Conservation (phyloP, 805 yeast species). For the Saturnispora gosingensis region DNA sequence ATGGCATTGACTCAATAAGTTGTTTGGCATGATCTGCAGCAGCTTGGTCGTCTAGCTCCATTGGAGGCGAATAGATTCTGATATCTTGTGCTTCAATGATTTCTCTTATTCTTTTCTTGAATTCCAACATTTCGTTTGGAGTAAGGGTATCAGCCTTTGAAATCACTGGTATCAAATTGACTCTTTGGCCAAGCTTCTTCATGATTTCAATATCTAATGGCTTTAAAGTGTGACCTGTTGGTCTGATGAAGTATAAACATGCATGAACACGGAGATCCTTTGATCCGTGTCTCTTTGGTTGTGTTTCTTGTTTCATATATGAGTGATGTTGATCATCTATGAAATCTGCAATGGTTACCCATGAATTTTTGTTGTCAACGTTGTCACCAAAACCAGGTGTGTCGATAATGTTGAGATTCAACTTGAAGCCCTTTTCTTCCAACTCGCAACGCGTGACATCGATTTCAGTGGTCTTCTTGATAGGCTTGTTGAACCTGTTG, state of each 20-base stretch:
- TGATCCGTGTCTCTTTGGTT: constrained; percentile 58
- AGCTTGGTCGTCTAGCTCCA: constrained; percentile 65
- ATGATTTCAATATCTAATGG: constrained; percentile 84
- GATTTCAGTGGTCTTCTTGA: constrained; percentile 65
- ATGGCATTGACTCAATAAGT: constrained; percentile 77
- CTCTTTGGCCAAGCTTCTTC: constrained; percentile 73
- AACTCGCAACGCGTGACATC: constrained; percentile 71
- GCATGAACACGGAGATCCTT: constrained; percentile 87
- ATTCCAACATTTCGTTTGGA: constrained; percentile 54
- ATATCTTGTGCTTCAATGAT: constrained; percentile 80
- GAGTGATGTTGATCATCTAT: constrained; percentile 87
- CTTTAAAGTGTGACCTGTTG: constrained; percentile 80
- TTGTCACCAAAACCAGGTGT: constrained; percentile 94
- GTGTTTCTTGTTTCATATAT: constrained; percentile 88
- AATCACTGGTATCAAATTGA: constrained; percentile 81
- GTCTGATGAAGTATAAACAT: constrained; percentile 81
- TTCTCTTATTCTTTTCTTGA: constrained; percentile 70
- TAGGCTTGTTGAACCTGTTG: constrained; percentile 49
- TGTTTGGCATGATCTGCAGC: constrained; percentile 74
- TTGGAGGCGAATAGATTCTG: constrained; percentile 74
- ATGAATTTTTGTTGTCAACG: constrained; percentile 73
- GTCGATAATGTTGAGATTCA: constrained; percentile 74
- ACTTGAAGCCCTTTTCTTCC: constrained; percentile 74
- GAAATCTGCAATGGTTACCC: constrained; percentile 82
- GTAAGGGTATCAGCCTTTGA: constrained; percentile 84